Percentiles rank a stretch among this genome's conserved stretches.
Evolutionary conservation across 768 basidiomycete genomes (phyloP).

Genomic region (Panellus pusillus): DNA sequence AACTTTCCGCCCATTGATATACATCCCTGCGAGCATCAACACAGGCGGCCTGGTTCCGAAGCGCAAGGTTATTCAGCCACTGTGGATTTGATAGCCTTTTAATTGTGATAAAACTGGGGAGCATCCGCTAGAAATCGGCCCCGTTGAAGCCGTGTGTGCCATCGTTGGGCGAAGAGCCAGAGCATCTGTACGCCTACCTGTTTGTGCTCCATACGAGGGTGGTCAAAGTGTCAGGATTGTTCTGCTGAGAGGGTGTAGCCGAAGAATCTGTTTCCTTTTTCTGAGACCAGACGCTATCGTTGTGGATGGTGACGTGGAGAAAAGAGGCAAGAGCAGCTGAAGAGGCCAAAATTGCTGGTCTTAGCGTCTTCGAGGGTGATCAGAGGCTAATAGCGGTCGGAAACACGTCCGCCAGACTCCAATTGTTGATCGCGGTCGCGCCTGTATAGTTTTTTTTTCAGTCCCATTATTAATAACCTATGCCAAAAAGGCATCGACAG

Average conservation of each 20-base stretch:
- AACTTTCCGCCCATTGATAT: constrained; percentile 82
- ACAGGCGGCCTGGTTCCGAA: constrained; percentile 72
- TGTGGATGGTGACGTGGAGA: constrained; percentile 3
- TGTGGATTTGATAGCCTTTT: constrained; percentile 49
- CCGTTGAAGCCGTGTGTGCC: constrained; percentile 31
- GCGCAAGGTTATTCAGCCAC: constrained; percentile 67
- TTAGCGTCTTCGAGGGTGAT: neutral
- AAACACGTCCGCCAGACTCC: neutral
- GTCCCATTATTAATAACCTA: no score
- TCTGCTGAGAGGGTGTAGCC: neutral
- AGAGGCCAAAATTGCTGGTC: neutral
- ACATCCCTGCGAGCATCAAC: constrained; percentile 80
- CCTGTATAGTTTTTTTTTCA: no score
- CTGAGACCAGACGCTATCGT: neutral
- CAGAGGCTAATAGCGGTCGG: neutral
- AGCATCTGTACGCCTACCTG: constrained; percentile 40
- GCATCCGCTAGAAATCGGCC: constrained; percentile 44
- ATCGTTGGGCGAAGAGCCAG: neutral
- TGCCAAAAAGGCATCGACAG: constrained; percentile 21
- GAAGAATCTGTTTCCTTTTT: neutral
- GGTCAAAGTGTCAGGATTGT: constrained; percentile 31
- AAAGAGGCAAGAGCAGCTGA: constrained; percentile 6
- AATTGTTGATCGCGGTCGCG: no score
- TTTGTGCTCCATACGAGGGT: constrained; percentile 78
- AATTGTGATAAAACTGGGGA: constrained; percentile 39